A percentile compares a stretch with the other conserved stretches of the same genome.
Evolutionary conservation across 2,329 filamentous ascomycete species (phyloP).

Genomic region (Calonectria pauciramosa): DNA sequence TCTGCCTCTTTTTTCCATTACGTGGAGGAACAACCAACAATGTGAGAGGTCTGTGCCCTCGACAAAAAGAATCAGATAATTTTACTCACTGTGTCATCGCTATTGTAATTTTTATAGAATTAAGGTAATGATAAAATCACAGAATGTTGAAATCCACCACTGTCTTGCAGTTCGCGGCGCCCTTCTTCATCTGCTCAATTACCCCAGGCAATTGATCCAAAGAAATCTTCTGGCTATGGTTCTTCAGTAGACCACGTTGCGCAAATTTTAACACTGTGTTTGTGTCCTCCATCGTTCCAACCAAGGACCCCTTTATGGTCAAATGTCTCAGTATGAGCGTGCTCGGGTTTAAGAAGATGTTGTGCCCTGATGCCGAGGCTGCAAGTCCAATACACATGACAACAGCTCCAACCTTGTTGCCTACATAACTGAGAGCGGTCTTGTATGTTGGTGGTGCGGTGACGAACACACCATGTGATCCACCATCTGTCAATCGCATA

Average conservation of each 20-base stretch:
- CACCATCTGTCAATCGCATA: not conserved
- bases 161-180: not conserved
- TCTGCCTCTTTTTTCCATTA: too few species aligned
- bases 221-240: not conserved
- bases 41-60: too few species aligned
- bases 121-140: too few species aligned
- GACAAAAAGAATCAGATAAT: too few species aligned
- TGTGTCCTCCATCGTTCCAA: conserved; percentile 1
- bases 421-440: not conserved
- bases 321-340: not conserved
- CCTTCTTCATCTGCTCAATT: not conserved
- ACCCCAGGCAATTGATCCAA: not conserved
- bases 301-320: not conserved
- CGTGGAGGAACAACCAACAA: too few species aligned
- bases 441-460: conserved; percentile 1
- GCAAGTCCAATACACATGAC: not conserved
- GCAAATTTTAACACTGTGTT: not conserved
- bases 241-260: not conserved
- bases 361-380: not conserved
- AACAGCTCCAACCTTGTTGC: not conserved
- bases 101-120: too few species aligned
- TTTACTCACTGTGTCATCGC: too few species aligned
- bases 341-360: not conserved
- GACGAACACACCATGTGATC: not conserved
- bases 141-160: not conserved